phyloP scores from a whole-genome alignment of 345 rosid species.

The Linum trigynum region DNA sequence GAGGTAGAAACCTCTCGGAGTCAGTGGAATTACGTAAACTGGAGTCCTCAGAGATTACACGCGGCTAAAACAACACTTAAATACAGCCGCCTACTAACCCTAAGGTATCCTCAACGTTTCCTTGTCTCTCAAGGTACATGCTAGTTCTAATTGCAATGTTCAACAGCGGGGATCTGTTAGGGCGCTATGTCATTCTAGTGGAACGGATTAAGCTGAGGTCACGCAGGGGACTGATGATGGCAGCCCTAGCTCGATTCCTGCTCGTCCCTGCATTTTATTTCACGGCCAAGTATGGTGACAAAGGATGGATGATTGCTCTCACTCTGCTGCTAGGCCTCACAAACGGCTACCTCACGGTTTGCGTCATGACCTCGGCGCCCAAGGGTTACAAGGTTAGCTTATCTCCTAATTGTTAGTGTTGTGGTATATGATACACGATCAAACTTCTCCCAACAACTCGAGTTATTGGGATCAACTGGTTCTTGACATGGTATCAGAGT shows the following conservation, averaged over 20 bases:
- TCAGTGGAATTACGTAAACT: too few species aligned
- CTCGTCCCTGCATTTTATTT: constrained; percentile 41
- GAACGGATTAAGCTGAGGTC: constrained; percentile 52
- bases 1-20: too few species aligned
- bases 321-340: constrained; percentile 55
- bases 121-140: constrained; percentile 37
- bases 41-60: too few species aligned
- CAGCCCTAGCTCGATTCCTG: constrained; percentile 45
- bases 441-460: too few species aligned
- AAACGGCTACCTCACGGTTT: constrained; percentile 74
- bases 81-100: too few species aligned
- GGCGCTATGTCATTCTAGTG: constrained; percentile 53
- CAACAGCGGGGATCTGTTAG: constrained; percentile 54
- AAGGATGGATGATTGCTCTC: constrained; percentile 88
- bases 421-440: too few species aligned
- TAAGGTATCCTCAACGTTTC: too few species aligned
- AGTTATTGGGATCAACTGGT: too few species aligned
- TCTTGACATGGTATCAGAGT: too few species aligned
- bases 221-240: constrained; percentile 44
- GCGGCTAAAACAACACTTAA: too few species aligned
- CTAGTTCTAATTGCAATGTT: constrained; percentile 60
- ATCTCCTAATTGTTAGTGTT: too few species aligned
- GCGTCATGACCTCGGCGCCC: constrained; percentile 72
- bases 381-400: constrained; percentile 75
- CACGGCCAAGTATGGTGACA: constrained; percentile 49